Conservation (phyloP, 2,329 filamentous ascomycete genomes). For the Talaromyces sp. region DNA sequence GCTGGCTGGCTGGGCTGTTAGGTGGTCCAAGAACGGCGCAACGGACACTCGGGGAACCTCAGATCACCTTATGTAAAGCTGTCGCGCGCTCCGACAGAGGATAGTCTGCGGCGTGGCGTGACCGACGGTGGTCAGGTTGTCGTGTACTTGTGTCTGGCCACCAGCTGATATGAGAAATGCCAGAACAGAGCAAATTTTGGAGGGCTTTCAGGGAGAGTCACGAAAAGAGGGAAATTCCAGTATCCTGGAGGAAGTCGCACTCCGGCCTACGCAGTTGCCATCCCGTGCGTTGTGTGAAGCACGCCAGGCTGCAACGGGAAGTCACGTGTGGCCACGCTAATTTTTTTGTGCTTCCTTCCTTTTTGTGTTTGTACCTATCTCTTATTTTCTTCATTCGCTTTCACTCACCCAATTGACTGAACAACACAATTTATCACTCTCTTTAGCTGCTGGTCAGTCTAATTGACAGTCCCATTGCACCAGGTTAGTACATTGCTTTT, state of each 20-base stretch:
- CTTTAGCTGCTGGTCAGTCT: not conserved
- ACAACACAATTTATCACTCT: not conserved
- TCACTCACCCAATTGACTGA: not conserved
- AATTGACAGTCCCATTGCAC: not conserved
- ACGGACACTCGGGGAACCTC: slow-evolving; percentile 8
- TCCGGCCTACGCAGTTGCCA: slow-evolving; percentile 11
- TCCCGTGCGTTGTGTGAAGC: slow-evolving; percentile 10
- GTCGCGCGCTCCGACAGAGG: slow-evolving; percentile 1
- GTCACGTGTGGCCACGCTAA: slow-evolving; percentile 19
- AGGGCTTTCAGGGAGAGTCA: slow-evolving; percentile 6
- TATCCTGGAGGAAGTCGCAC: slow-evolving; percentile 4
- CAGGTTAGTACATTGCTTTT: slow-evolving; percentile 20
- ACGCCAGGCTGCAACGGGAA: slow-evolving; percentile 20
- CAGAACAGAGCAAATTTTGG: not conserved
- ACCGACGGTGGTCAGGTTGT: slow-evolving; percentile 8
- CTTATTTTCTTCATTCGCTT: not conserved
- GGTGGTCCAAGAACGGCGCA: slow-evolving; percentile 7
- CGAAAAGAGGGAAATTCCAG: slow-evolving; percentile 11
- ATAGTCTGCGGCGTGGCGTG: slow-evolving; percentile 11
- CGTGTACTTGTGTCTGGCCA: not conserved
- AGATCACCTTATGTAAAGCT: slow-evolving; percentile 4
- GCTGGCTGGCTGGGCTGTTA: slow-evolving; percentile 6
- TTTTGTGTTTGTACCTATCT: slow-evolving; percentile 14
- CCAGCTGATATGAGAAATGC: not conserved
- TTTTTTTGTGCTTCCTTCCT: slow-evolving; percentile 21